Conservation (phyloP, 305 asterid genomes). For the Monarda citriodora region DNA sequence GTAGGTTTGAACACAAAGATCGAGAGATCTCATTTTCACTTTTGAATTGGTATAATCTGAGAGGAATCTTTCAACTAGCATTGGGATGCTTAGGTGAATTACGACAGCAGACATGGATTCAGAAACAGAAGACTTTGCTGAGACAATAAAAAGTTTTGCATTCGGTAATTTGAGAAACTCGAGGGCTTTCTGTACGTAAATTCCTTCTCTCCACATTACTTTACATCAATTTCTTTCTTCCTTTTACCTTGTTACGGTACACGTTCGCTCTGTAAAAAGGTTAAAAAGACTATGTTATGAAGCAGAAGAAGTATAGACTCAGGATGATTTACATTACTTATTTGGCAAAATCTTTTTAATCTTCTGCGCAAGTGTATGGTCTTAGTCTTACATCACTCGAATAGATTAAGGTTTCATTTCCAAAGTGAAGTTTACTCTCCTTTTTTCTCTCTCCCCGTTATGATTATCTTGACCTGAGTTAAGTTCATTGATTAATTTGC, state of each 20-base stretch:
- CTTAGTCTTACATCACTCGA: not conserved
- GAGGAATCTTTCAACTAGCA: slow-evolving; percentile 2
- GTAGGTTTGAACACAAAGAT: not conserved
- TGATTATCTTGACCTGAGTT: not conserved
- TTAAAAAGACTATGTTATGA: not conserved
- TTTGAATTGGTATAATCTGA: not conserved
- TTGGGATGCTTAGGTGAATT: not conserved
- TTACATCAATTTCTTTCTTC: not conserved
- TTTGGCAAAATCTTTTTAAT: not conserved
- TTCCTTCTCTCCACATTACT: slow-evolving; percentile 1
- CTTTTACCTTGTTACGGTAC: slow-evolving; percentile 10
- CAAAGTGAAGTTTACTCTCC: not conserved
- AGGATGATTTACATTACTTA: not conserved
- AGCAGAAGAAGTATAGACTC: not conserved
- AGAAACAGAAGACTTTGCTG: slow-evolving; percentile 5
- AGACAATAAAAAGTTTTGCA: slow-evolving; percentile 24
- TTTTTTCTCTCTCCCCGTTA: too few relatives aligned
- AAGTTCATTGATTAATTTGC: not conserved
- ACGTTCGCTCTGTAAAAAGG: slow-evolving; percentile 17
- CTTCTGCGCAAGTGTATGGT: not conserved
- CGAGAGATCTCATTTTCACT: not conserved
- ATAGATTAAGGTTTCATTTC: not conserved
- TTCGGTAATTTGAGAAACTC: slow-evolving; percentile 17
- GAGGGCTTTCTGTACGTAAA: slow-evolving; percentile 5
- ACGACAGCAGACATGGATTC: slow-evolving; percentile 5